Conservation (phyloP, 2,329 filamentous ascomycete species). For the Trichophyton rubrum region DNA sequence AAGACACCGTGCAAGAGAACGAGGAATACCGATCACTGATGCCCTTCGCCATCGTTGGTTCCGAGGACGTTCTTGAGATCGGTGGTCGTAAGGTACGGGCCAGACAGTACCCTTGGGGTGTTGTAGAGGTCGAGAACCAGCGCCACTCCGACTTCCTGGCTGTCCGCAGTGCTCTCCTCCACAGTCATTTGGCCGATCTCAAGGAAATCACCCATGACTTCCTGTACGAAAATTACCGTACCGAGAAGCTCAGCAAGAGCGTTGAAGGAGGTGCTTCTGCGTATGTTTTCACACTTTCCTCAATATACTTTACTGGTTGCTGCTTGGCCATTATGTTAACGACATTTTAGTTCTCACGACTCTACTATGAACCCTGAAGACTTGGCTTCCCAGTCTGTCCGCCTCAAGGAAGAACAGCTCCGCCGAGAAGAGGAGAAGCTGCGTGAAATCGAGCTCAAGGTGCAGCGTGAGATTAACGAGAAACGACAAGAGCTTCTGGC, state of each 20-base stretch:
- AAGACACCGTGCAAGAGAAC: conserved; percentile 98
- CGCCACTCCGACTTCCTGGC: conserved; percentile 97
- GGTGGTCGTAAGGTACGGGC: conserved; percentile 84
- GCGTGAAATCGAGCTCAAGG: conserved; percentile 98
- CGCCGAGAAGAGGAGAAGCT: conserved; percentile 99
- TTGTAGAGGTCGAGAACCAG: conserved; percentile 98
- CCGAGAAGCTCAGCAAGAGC: conserved; percentile 99
- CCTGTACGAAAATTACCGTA: conserved; percentile 99
- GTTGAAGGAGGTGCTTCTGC: conserved; percentile 79
- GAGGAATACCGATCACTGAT: conserved; percentile 93
- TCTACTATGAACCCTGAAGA: conserved; percentile 55
- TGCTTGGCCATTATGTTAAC: conserved; percentile 4
- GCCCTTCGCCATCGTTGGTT: conserved; percentile 98
- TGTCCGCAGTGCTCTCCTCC: conserved; percentile 87
- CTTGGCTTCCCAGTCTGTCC: conserved; percentile 89
- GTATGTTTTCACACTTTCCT: conserved; percentile 47
- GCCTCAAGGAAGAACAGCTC: conserved; percentile 98
- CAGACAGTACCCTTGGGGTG: conserved; percentile 96
- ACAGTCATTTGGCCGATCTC: conserved; percentile 93
- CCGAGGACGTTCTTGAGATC: conserved; percentile 89
- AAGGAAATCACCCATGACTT: conserved; percentile 99
- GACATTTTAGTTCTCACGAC: conserved; percentile 10
- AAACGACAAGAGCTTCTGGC: conserved; percentile 97
- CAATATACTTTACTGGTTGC: neutral
- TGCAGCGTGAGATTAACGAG: conserved; percentile 99